Base-by-base conservation (phyloP, 2,329 filamentous ascomycete species). In the Diplodia sapinea region DNA sequence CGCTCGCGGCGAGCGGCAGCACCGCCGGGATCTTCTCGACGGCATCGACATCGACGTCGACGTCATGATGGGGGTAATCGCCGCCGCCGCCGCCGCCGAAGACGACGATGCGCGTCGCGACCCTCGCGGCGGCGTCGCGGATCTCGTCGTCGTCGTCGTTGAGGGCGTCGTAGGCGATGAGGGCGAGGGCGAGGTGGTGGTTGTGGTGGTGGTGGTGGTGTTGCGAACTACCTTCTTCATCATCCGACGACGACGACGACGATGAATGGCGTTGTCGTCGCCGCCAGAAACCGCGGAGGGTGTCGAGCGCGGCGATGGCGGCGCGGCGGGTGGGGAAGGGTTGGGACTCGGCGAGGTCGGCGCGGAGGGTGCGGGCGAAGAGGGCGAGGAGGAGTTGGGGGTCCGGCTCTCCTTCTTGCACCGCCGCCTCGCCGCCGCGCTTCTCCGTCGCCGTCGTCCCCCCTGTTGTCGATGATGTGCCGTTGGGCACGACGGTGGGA, bases 141-240 rank as follows among this genome's bases (percentile, higher is more conserved):
- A 97, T 86, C 68, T 97, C 93, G 70, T 97, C 92, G 74, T 98
- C 94, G 75, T 98, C 94, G 75, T 98, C 95, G 74, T 92, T 91
- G 4, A 96, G 84, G 55, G 88, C 83, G 74, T 93, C 89, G 77
- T 95, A 94, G 1, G 94, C 80, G 47, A 89, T 82, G 5, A 93
- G 76, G 63, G 54, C 55, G 6, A 79, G 69, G 20, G 70, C 69
- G 1, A 79, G 73, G 55, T 75, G 47, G 40, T 8, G 6, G 31
- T 33, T 33, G 31, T 33, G 5, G 31, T 33, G 7, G 31, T 33
- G 1, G 31, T 8, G 1, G 31, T 11, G 31, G 31, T 33, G 23
- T 26, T n/a, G n/a, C n/a, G n/a, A n/a, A n/a, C n/a, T n/a, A n/a
- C n/a, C n/a, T n/a, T n/a, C n/a, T n/a, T n/a, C n/a, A 23, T 23